These are phyloP conservation scores for Vicia sativa DNA, from an alignment of 306 rosid genomes.

Conservation along the genomic window DNA sequence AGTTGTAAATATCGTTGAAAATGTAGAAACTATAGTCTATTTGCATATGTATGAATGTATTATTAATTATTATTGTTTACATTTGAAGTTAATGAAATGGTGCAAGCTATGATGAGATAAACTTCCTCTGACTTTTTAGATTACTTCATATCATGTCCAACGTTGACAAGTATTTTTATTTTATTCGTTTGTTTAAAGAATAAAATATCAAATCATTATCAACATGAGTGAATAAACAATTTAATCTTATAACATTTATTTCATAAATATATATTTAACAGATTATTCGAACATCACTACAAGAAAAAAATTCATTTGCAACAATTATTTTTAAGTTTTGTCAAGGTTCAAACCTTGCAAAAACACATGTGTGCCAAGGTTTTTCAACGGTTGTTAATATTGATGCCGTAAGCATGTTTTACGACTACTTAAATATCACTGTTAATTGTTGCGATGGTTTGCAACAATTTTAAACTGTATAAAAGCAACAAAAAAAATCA, in stretches of 20 bases:
- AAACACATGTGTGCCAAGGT: too few relatives aligned
- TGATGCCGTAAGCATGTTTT: too few relatives aligned
- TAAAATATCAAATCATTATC: not conserved
- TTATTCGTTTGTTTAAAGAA: not conserved
- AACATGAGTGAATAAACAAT: not conserved
- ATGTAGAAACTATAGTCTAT: not conserved
- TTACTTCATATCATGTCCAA: slow-evolving; percentile 25
- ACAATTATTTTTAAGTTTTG: too few relatives aligned
- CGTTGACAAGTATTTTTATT: slow-evolving; percentile 9
- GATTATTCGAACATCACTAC: too few relatives aligned
- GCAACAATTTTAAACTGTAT: too few relatives aligned
- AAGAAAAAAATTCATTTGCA: too few relatives aligned
- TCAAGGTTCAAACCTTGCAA: too few relatives aligned
- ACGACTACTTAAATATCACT: too few relatives aligned
- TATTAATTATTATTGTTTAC: not conserved
- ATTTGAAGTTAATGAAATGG: slow-evolving; percentile 17
- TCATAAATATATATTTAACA: too few relatives aligned
- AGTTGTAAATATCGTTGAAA: slow-evolving; percentile 20
- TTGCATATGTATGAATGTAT: not conserved
- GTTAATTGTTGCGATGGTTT: too few relatives aligned
- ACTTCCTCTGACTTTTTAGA: slow-evolving; percentile 28
- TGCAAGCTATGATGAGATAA: not conserved
- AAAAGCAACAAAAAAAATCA: too few relatives aligned
- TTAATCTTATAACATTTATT: not conserved
- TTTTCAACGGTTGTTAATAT: too few relatives aligned